Evolutionary conservation across 2,329 filamentous ascomycete genomes (phyloP), one percentile per base, ranked within the genome.

Genomic region (Paramyrothecium roridum): DNA sequence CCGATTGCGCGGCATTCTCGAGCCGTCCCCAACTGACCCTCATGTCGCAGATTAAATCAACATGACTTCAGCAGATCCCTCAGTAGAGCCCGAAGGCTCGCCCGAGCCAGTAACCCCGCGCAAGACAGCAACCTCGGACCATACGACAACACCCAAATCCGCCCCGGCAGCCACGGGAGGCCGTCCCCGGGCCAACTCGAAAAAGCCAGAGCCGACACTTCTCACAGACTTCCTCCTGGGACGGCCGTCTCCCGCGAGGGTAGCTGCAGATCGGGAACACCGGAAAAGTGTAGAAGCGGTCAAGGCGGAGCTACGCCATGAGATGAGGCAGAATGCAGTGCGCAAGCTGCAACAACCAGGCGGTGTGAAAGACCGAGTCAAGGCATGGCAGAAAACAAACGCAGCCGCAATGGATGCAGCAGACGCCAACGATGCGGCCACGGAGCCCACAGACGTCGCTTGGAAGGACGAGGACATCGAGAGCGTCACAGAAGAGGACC

Each of bases 321-420:
- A 84, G 62, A 84, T 84, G 81, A 81, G 80, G 52, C 76, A 85
- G 61, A 82, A 76, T 8, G 72, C 79, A n/a, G 83, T 81, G 52
- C 80, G 73, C 68, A 85, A 76, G 71, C 78, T 84, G 62, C 86
- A 76, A 72, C 83, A 76, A 65, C 89, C 84, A 0, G 81, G 82
- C 3, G 83, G 83, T n/a, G 89, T 96, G 50, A 84, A 84, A 59
- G 88, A 90, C 61, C 86, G 92, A 65, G 90, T 96, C 53, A 88
- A 87, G 63, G 83, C 87, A 72, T 96, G 92, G 92, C 91, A 96
- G 71, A 88, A 88, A 66, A 79, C 87, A 61, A 91, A 89, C 65
- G 89, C 87, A 34, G 81, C 82, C 7, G 87, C 86, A 23, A 81
- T 88, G 72, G 73, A 66, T 3, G 73, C 72, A 2, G 80, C 76